Percentiles rank a stretch among this genome's conserved stretches.
These are phyloP conservation scores for Fomitopsis schrenkii DNA, from an alignment of 1,284 basidiomycete species.

Conservation along the genomic window DNA sequence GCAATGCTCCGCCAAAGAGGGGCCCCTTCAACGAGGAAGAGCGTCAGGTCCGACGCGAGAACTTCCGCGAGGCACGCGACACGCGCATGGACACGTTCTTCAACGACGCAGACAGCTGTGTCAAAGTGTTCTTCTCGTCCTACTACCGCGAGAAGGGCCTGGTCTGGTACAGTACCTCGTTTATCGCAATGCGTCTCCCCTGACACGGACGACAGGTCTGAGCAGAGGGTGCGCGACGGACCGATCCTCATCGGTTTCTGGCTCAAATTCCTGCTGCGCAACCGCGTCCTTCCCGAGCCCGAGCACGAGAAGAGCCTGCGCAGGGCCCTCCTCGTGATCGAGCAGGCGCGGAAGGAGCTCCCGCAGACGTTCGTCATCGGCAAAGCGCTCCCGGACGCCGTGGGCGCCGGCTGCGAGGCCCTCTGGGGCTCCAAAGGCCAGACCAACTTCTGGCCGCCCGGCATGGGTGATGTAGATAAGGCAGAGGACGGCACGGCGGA, in stretches of 20 bases:
- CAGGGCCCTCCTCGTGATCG: slow-evolving; percentile 43
- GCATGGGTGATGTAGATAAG: slow-evolving; percentile 10
- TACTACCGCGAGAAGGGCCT: slow-evolving; percentile 61
- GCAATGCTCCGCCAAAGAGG: not conserved
- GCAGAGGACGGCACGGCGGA: slow-evolving; percentile 8
- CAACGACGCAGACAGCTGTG: slow-evolving; percentile 45
- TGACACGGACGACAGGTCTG: slow-evolving; percentile 29
- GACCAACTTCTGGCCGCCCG: not conserved
- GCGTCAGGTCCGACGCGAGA: slow-evolving; percentile 29
- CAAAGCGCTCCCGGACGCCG: slow-evolving; percentile 49
- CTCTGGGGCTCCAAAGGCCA: slow-evolving; percentile 41
- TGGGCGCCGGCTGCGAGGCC: slow-evolving; percentile 42
- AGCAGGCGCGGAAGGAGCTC: slow-evolving; percentile 52
- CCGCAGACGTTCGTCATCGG: slow-evolving; percentile 51
- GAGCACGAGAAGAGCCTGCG: slow-evolving; percentile 42
- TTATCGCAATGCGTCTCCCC: not conserved
- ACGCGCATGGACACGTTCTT: slow-evolving; percentile 45
- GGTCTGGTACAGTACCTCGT: slow-evolving; percentile 42
- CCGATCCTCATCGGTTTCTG: slow-evolving; percentile 62
- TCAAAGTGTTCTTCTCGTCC: slow-evolving; percentile 62
- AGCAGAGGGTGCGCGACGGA: slow-evolving; percentile 29
- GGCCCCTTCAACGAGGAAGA: slow-evolving; percentile 9
- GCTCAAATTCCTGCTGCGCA: slow-evolving; percentile 55
- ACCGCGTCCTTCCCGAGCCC: slow-evolving; percentile 43
- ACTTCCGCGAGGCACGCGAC: slow-evolving; percentile 37